These are phyloP conservation scores for Theobroma cacao DNA, from an alignment of 345 rosid genomes.

Conservation along the genomic window DNA sequence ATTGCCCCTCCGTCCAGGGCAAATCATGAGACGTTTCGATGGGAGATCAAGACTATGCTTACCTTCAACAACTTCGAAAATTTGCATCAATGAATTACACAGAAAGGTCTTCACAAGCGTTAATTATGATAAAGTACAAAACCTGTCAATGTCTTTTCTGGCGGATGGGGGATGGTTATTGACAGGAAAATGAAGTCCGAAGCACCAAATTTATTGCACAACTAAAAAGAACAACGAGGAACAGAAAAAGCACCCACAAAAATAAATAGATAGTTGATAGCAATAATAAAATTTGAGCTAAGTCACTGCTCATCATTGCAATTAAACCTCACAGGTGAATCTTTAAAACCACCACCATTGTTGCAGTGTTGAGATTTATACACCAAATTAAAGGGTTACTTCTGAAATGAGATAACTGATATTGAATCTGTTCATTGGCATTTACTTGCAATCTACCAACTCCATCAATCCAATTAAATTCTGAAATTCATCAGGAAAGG, in stretches of 20 bases:
- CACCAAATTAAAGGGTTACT: neutral
- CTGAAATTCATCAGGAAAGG: neutral
- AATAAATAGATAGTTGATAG: neutral
- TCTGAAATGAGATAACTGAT: neutral
- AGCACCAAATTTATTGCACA: constrained; percentile 7
- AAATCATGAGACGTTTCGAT: neutral
- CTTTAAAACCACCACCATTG: neutral
- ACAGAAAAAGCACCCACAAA: neutral
- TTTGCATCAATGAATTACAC: neutral
- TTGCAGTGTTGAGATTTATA: neutral
- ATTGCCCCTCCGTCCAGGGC: neutral
- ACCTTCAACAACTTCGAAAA: neutral
- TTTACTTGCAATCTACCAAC: neutral
- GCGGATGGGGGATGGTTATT: neutral
- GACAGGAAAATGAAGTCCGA: neutral
- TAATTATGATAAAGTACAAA: too few relatives aligned
- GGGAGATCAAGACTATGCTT: neutral
- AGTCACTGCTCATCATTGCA: neutral
- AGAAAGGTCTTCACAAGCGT: neutral
- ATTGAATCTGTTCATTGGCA: neutral
- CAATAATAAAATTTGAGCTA: neutral
- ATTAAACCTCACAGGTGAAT: neutral
- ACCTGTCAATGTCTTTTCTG: neutral
- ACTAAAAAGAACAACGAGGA: neutral
- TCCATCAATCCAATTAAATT: neutral